Base-by-base conservation (phyloP, 257 asterid species). In the Petrea volubilis region DNA sequence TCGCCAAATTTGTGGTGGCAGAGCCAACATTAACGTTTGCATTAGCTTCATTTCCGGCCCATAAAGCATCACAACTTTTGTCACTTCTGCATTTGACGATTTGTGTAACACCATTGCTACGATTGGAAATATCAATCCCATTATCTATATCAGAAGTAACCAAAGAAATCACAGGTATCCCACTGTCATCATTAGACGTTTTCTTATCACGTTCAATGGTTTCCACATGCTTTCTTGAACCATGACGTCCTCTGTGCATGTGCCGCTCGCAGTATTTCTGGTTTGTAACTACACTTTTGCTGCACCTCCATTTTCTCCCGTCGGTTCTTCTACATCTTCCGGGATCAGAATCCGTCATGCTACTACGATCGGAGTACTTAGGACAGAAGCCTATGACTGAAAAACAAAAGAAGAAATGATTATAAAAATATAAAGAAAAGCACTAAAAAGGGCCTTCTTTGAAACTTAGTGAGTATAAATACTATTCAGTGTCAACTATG, bases 191-290 rank as follows among this genome's bases (percentile, higher is more conserved):
- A 52, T 34, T 61, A 1, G 60, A 38, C 49, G 62, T 36, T 67
- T 33, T 38, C 20, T 31, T 71, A 50, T 53, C 55, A 15, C 70
- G 41, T 51, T 65, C 58, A 34, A 74, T 65, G 65, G 73, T 68
- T 84, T 90, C 95, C 95, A 86, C 96, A 77, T 20, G 91, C 95
- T 86, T 88, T 88, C 93, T 88, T 88, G 93, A 86, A 86, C 91
- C 81, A 20, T 61, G 79, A 14, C 87, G 80, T n/a, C 96, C 96
- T 71, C 96, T 72, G 77, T 88, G 86, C 93, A 88, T 77, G 74
- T 90, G 97, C 50, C 79, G 79, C 40, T 81, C 86, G 51, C 95
- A 90, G 73, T 88, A 90, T 70, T 90, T 90, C 75, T 88, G 79
- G 50, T 60, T 40, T 7, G 83, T 79, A 61, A 90, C 31, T 23